Percentiles rank a stretch among this genome's conserved stretches.
Conservation (phyloP, 2,329 filamentous ascomycete species). For the Cladosporium sp. region DNA sequence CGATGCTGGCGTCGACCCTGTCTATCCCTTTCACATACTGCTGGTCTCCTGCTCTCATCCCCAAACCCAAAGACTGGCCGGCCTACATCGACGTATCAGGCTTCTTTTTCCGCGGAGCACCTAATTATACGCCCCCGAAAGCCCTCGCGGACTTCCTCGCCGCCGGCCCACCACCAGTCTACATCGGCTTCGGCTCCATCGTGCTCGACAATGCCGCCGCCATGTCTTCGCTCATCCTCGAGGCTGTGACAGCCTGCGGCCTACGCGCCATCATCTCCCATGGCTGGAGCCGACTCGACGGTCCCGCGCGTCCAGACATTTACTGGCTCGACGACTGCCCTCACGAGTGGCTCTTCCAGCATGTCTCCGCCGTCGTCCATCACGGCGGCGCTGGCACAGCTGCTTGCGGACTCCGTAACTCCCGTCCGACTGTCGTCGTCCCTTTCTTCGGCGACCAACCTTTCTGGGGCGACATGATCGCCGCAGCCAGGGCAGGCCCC, state of each 20-base stretch:
- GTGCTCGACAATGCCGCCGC: constrained; percentile 67
- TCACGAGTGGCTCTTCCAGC: constrained; percentile 52
- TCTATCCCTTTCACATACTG: constrained; percentile 72
- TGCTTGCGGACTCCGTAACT: constrained; percentile 45
- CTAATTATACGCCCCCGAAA: constrained; percentile 56
- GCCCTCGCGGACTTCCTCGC: constrained; percentile 60
- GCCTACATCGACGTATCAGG: constrained; percentile 63
- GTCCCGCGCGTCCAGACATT: constrained; percentile 28
- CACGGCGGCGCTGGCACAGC: constrained; percentile 54
- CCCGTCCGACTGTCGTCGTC: constrained; percentile 46
- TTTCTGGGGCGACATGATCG: constrained; percentile 46
- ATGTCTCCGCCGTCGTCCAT: constrained; percentile 48
- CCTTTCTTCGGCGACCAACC: constrained; percentile 53
- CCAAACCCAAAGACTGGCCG: constrained; percentile 28
- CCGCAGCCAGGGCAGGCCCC: constrained; percentile 46
- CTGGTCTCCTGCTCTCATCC: constrained; percentile 28
- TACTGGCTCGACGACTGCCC: constrained; percentile 48
- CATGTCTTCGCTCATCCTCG: constrained; percentile 63
- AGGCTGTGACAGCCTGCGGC: constrained; percentile 51
- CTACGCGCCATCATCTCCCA: constrained; percentile 46
- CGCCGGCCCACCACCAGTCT: constrained; percentile 63
- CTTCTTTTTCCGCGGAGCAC: constrained; percentile 62
- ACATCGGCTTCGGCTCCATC: constrained; percentile 76
- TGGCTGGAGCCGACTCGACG: constrained; percentile 44
- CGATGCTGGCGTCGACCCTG: constrained; percentile 63